These are phyloP conservation scores for Groenewaldozyma auringiensis DNA, from an alignment of 1,139 yeast species.

Conservation along the genomic window DNA sequence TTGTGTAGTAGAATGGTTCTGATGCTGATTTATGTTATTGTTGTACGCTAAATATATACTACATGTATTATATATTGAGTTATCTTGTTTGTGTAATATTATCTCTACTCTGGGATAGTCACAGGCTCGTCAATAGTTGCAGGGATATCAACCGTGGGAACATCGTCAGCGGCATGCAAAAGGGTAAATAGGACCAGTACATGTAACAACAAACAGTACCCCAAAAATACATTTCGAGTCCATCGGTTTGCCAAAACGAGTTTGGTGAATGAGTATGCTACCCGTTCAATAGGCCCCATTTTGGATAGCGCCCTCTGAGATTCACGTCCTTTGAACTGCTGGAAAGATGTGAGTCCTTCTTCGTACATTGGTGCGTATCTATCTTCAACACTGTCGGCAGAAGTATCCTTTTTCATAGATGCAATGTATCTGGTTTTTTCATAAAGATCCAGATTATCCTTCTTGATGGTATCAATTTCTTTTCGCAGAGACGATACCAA, in stretches of 20 bases:
- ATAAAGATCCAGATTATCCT: slow-evolving; percentile 70
- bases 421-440: slow-evolving; percentile 76
- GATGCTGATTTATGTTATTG: no score
- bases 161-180: slow-evolving; percentile 12
- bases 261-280: slow-evolving; percentile 68
- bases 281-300: slow-evolving; percentile 69
- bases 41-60: no score
- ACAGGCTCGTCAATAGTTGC: slow-evolving; percentile 1
- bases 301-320: slow-evolving; percentile 66
- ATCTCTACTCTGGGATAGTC: neutral
- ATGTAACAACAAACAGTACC: slow-evolving; percentile 72
- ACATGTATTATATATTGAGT: no score
- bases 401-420: slow-evolving; percentile 13
- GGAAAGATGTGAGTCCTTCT: slow-evolving; percentile 73
- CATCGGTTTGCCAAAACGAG: slow-evolving; percentile 65
- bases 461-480: slow-evolving; percentile 55
- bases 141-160: slow-evolving; percentile 3
- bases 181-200: slow-evolving; percentile 55
- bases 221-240: slow-evolving; percentile 64
- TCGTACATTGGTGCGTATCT: slow-evolving; percentile 62
- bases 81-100: no score
- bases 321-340: slow-evolving; percentile 72
- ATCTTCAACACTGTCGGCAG: slow-evolving; percentile 42
- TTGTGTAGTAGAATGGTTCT: no score
- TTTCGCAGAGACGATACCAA: slow-evolving; percentile 53